Conservation (phyloP, 495 filamentous ascomycete species). For the Sabuloglossum arenarium region DNA sequence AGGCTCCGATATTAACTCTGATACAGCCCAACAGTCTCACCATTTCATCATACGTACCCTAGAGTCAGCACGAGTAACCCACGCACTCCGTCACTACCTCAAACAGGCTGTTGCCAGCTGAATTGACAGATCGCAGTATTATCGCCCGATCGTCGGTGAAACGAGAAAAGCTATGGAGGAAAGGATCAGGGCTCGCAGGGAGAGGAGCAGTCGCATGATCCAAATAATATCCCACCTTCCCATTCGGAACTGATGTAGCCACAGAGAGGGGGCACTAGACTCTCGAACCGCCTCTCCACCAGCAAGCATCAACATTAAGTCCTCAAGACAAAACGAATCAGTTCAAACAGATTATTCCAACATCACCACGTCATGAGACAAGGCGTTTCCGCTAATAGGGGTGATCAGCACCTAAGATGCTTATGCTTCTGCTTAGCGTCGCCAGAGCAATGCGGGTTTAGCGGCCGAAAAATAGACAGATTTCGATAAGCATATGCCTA, state of each 20-base stretch:
- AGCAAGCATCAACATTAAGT: neutral
- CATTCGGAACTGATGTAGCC: too few relatives aligned
- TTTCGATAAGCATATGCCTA: too few relatives aligned
- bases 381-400: too few relatives aligned
- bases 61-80: too few relatives aligned
- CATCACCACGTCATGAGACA: neutral
- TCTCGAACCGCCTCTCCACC: neutral
- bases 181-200: neutral
- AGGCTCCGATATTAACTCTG: neutral
- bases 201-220: too few relatives aligned
- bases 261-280: neutral
- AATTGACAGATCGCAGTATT: neutral
- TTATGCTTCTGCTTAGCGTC: too few relatives aligned
- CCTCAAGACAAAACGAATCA: too few relatives aligned
- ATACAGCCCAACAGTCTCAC: neutral
- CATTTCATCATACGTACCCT: too few relatives aligned
- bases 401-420: too few relatives aligned
- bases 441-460: too few relatives aligned
- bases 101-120: neutral
- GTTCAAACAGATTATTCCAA: neutral
- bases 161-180: neutral
- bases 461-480: too few relatives aligned
- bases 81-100: neutral
- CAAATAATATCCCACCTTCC: too few relatives aligned
- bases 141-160: neutral